phyloP scores from a whole-genome alignment of 2,329 filamentous ascomycete species.

The Penicillium vulpinum region DNA sequence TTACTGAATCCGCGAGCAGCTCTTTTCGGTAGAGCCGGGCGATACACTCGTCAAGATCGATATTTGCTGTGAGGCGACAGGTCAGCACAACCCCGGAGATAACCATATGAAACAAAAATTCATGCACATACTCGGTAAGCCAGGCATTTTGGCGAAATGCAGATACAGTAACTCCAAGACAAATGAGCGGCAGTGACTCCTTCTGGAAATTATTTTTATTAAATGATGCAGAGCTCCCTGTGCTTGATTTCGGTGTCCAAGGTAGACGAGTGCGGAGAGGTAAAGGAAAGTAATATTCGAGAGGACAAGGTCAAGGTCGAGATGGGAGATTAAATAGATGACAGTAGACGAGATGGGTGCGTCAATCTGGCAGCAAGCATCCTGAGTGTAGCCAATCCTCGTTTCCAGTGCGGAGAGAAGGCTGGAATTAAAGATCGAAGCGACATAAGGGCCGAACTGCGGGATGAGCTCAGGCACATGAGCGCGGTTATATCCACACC shows the following conservation, averaged over 20 bases:
- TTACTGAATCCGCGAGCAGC: constrained; percentile 92
- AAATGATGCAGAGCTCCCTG: background rate
- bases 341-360: background rate
- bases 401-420: background rate
- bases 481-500: constrained; percentile 2
- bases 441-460: background rate
- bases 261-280: background rate
- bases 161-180: background rate
- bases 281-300: background rate
- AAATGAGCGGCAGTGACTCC: background rate
- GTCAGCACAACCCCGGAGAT: constrained; percentile 7
- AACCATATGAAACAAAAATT: background rate
- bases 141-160: constrained; percentile 40
- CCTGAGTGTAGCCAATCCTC: constrained; percentile 4
- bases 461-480: constrained; percentile 7
- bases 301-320: background rate
- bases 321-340: background rate
- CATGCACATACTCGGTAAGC: constrained; percentile 45
- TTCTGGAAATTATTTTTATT: background rate
- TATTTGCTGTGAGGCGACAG: constrained; percentile 66
- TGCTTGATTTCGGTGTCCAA: background rate
- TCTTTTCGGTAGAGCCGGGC: constrained; percentile 95
- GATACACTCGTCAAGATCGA: constrained; percentile 98
- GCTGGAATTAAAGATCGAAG: constrained; percentile 1
- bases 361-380: background rate